Base-by-base conservation (phyloP, 768 basidiomycete species). In the Russula olivacea region DNA sequence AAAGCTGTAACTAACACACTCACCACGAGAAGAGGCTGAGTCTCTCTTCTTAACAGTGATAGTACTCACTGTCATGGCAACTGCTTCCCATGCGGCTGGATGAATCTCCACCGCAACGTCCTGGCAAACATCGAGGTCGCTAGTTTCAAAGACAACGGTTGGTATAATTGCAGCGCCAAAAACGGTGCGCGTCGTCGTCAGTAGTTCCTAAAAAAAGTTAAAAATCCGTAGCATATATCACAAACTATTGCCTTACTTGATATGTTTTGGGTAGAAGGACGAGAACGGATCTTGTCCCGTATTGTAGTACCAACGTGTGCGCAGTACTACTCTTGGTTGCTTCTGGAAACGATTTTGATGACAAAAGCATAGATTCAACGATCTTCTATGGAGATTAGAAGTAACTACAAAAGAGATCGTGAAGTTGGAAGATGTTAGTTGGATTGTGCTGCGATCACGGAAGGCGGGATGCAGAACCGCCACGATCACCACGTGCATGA, bases 81-180 rank as follows among this genome's bases (percentile, higher is more conserved):
- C 50, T 30, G 64, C 55, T 55, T 65, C 61, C 64, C 64, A 65
- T 23, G 61, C 30, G 19, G 41, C 34, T 0, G 55, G 51, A 38
- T 65, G 61, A 12, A 65, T 65, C 47, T 65, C 64, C 21, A 65
- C 60, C 9, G 55, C 51, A 23, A 10, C 43, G 23, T 38, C 64
- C 21, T 49, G 64, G 50, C 64, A 65, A n/a, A 65, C 48, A 34
- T 63, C 45, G 55, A 65, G 56, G 43, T 64, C 61, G 36, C 14
- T 54, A 11, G 64, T 65, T 57, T 65, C 64, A 21, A 65, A 63
- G 45, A 63, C 32, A 5, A 56, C 8, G 5, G 32, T 45, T 36
- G 54, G 32, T 38, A 23, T 25, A 7, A 14, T 19, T 17, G 23
- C 21, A 19, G 21, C 2, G n/a, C 34, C 54, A 8, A 64, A 64